These are phyloP conservation scores for Saturnispora silvae DNA, from an alignment of 805 yeast genomes.

Conservation along the genomic window DNA sequence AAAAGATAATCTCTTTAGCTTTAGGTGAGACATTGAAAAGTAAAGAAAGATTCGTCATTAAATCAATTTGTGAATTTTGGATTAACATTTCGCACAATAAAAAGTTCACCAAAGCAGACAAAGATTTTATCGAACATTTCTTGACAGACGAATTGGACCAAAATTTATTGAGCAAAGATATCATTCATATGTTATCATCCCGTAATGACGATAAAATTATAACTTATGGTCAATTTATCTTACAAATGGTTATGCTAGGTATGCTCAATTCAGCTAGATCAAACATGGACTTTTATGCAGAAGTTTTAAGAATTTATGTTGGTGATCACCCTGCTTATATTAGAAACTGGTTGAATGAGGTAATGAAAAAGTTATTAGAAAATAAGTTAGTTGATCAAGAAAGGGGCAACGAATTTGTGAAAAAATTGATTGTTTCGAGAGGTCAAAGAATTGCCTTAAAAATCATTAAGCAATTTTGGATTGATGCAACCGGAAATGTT, in stretches of 20 bases:
- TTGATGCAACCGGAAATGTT: slow-evolving; percentile 44
- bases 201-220: slow-evolving; percentile 23
- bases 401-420: slow-evolving; percentile 35
- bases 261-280: slow-evolving; percentile 47
- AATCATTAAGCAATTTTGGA: slow-evolving; percentile 55
- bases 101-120: slow-evolving; percentile 2
- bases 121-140: slow-evolving; percentile 3
- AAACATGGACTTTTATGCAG: slow-evolving; percentile 46
- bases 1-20: slow-evolving; percentile 13
- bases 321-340: slow-evolving; percentile 3
- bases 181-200: not conserved
- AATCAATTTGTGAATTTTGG: slow-evolving; percentile 49
- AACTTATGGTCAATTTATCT: slow-evolving; percentile 23
- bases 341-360: slow-evolving; percentile 31
- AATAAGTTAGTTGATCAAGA: slow-evolving; percentile 19
- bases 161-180: not conserved
- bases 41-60: slow-evolving; percentile 46
- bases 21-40: slow-evolving; percentile 30
- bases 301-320: slow-evolving; percentile 28
- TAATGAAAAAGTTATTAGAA: slow-evolving; percentile 8
- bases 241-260: slow-evolving; percentile 31
- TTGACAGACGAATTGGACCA: not conserved
- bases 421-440: slow-evolving; percentile 49
- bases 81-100: slow-evolving; percentile 27
- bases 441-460: slow-evolving; percentile 53